Evolutionary conservation across 2,329 filamentous ascomycete species (phyloP), one percentile per base, ranked within the genome.

Genomic region (Ophiostoma ulmi): DNA sequence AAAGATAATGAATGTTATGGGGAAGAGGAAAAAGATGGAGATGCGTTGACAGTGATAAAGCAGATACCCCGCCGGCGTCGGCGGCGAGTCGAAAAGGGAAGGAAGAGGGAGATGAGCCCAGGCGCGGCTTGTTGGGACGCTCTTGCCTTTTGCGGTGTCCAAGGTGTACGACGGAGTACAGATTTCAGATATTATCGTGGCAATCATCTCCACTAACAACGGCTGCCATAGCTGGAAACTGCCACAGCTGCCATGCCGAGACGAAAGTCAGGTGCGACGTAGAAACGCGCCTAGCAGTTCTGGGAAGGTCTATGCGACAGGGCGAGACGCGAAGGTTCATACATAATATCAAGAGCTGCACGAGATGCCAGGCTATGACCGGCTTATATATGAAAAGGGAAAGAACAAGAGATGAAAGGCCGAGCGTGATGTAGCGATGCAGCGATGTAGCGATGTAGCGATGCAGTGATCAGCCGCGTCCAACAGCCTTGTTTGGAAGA

Each of bases 281-380:
- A 31, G 14, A 38, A 39, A 22, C 36, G n/a, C 65, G 65, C 65
- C 65, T 31, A 26, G 39, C 22, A 67, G 63, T 6, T 67, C 41
- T 31, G 38, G 65, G 65, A 39, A 67, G 65, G 65, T 67, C 65
- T 39, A 67, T 44, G 65, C 65, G 65, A 67, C 66, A 52, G n/a
- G 66, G 7, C 65, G 66, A 68, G 69, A 38, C 69, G 48, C 39
- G 39, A 52, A 38, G 7, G 52, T 55, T 44, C 17, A 67, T 55
- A 63, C 48, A 55, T n/a, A 38, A 22, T n/a, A 3, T 39, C 35
- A 14, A 17, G 63, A 22, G 36, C 36, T 22, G 63, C 35, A 48
- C 35, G 63, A 39, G 63, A 20, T 22, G 63, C 36, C 8, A 38
- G 36, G 38, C 31, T 20, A 67, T 61, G 48, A 39, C 22, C 52